phyloP scores from a whole-genome alignment of 371 early-diverging fungal species.

The Mucor plumbeus region DNA sequence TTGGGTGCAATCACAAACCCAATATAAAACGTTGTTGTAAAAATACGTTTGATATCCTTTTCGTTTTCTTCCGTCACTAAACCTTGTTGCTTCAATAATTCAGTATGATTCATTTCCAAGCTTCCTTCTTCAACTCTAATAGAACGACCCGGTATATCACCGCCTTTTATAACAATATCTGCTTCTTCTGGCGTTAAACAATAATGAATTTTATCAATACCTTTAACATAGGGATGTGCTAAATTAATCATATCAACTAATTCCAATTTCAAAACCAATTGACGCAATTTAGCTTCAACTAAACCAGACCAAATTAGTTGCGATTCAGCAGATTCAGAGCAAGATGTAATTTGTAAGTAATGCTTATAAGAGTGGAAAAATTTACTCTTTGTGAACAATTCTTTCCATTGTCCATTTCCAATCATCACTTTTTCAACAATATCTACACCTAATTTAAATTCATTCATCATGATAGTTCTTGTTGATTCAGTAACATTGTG shows the following conservation, averaged over 20 bases:
- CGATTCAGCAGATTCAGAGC: slow-evolving; percentile 73
- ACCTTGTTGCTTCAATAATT: slow-evolving; percentile 40
- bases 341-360: slow-evolving; percentile 93
- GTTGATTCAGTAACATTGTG: slow-evolving; percentile 98
- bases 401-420: slow-evolving; percentile 62
- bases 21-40: slow-evolving; percentile 89
- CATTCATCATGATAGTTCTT: slow-evolving; percentile 79
- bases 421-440: slow-evolving; percentile 76
- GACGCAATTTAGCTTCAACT: slow-evolving; percentile 94
- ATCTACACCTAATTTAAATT: slow-evolving; percentile 80
- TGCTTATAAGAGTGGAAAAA: slow-evolving; percentile 92
- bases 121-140: slow-evolving; percentile 46
- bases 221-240: slow-evolving; percentile 93
- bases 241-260: slow-evolving; percentile 74
- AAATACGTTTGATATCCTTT: slow-evolving; percentile 40
- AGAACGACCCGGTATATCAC: slow-evolving; percentile 40
- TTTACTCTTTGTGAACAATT: slow-evolving; percentile 84
- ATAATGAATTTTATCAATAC: slow-evolving; percentile 72
- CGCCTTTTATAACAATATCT: slow-evolving; percentile 68
- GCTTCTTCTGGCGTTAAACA: slow-evolving; percentile 72
- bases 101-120: slow-evolving; percentile 45
- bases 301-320: slow-evolving; percentile 88
- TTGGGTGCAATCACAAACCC: slow-evolving; percentile 74
- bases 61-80: slow-evolving; percentile 40
- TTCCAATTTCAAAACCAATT: slow-evolving; percentile 90